phyloP scores from a whole-genome alignment of 2,329 filamentous ascomycete genomes.

The Penicillium sp. region DNA sequence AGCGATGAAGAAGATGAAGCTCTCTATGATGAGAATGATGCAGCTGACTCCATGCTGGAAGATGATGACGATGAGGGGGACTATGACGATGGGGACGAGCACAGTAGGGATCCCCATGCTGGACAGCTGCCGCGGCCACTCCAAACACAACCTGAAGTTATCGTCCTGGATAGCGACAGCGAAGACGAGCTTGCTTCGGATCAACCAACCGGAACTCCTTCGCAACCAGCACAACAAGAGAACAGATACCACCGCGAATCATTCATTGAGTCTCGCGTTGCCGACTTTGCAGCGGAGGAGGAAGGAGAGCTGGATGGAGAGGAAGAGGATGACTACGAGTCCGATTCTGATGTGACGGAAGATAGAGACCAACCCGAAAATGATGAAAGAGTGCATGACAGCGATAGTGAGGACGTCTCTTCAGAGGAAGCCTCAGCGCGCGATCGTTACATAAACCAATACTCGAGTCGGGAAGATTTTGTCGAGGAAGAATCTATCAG shows the following conservation, averaged over 20 bases:
- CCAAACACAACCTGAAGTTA: conserved; percentile 32
- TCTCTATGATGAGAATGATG: conserved; percentile 7
- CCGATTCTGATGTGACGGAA: background rate
- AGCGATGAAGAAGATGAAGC: conserved; percentile 13
- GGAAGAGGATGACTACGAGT: conserved; percentile 5
- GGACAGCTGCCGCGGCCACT: conserved; percentile 3
- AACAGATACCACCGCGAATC: background rate
- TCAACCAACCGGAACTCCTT: background rate
- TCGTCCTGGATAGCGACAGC: conserved; percentile 43
- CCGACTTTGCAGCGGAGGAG: background rate
- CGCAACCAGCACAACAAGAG: background rate
- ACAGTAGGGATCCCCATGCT: conserved; percentile 10
- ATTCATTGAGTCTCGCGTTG: background rate
- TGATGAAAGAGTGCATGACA: conserved; percentile 15
- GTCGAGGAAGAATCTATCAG: background rate
- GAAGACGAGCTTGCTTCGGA: conserved; percentile 32
- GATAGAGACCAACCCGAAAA: conserved; percentile 2
- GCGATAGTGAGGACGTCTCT: conserved; percentile 18
- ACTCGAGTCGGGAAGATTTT: background rate
- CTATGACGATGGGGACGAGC: conserved; percentile 16
- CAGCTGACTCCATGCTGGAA: conserved; percentile 9
- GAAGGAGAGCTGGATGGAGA: conserved; percentile 4
- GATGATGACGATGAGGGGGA: conserved; percentile 12
- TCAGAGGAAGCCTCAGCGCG: conserved; percentile 10
- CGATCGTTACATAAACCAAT: conserved; percentile 5